Evolutionary conservation across 306 rosid species (phyloP).

Genomic region (Prunus fruticosa): DNA sequence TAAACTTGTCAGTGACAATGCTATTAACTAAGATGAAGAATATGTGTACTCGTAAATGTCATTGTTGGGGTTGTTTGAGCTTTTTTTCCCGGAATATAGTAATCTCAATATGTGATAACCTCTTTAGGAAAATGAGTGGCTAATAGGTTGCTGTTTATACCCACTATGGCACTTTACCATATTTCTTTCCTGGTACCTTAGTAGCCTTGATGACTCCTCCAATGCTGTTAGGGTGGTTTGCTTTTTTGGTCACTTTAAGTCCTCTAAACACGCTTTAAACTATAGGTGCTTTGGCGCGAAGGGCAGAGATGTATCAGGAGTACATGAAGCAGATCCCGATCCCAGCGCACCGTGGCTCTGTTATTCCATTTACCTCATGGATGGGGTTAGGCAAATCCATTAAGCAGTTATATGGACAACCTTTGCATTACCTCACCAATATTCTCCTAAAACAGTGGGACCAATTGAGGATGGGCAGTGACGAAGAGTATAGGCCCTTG

Average conservation of each 20-base stretch:
- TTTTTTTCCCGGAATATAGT: not conserved
- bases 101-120: not conserved
- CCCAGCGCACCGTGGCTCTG: conserved; percentile 70
- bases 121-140: not conserved
- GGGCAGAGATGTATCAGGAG: conserved; percentile 92
- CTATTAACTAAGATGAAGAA: not conserved
- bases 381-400: conserved; percentile 79
- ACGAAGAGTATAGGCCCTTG: conserved; percentile 56
- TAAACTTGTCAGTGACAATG: not conserved
- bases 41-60: not conserved
- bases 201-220: no score
- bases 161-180: not conserved
- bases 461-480: conserved; percentile 61
- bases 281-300: conserved; percentile 51
- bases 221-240: not conserved
- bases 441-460: conserved; percentile 85
- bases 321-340: conserved; percentile 84
- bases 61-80: not conserved
- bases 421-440: conserved; percentile 92
- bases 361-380: conserved; percentile 83
- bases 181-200: not conserved
- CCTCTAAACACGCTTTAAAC: conserved; percentile 11
- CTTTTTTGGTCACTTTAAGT: not conserved
- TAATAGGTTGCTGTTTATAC: not conserved
- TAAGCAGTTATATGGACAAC: conserved; percentile 79